Conservation (phyloP, 768 basidiomycete species). For the Candolleomyces eurysporus region DNA sequence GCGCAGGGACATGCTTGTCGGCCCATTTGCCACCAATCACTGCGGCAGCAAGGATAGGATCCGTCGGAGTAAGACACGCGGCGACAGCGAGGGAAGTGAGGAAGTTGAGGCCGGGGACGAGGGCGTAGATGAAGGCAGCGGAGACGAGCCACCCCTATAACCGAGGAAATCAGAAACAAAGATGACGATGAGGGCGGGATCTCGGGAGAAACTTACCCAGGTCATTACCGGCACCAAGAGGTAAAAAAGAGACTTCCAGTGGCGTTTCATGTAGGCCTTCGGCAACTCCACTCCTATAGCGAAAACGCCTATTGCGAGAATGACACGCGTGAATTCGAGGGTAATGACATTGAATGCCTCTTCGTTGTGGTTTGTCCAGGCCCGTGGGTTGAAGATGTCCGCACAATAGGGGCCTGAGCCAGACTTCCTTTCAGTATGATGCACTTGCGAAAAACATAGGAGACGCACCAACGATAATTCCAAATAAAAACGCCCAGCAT, state of each 20-base stretch:
- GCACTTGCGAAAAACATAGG: neutral
- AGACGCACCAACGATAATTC: constrained; percentile 78
- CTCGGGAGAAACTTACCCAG: constrained; percentile 53
- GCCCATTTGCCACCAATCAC: constrained; percentile 96
- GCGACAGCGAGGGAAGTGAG: constrained; percentile 87
- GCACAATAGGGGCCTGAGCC: constrained; percentile 75
- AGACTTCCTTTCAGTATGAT: neutral
- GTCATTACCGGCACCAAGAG: constrained; percentile 82
- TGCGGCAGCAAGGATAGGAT: constrained; percentile 90
- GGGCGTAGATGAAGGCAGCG: constrained; percentile 85
- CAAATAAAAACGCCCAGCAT: constrained; percentile 91
- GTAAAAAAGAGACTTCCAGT: constrained; percentile 88
- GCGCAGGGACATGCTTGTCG: constrained; percentile 92
- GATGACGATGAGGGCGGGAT: constrained; percentile 9
- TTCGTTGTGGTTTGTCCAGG: constrained; percentile 55
- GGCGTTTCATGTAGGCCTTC: constrained; percentile 90
- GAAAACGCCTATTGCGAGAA: constrained; percentile 95
- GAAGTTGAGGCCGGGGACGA: constrained; percentile 88
- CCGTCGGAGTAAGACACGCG: constrained; percentile 92
- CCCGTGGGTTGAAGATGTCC: constrained; percentile 76
- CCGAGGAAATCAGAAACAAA: neutral
- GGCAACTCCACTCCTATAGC: constrained; percentile 98
- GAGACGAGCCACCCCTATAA: constrained; percentile 91
- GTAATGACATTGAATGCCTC: constrained; percentile 71
- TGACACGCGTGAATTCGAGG: constrained; percentile 87